These are phyloP conservation scores for Mallotus japonicus DNA, from an alignment of 441 rosid genomes.

Conservation along the genomic window DNA sequence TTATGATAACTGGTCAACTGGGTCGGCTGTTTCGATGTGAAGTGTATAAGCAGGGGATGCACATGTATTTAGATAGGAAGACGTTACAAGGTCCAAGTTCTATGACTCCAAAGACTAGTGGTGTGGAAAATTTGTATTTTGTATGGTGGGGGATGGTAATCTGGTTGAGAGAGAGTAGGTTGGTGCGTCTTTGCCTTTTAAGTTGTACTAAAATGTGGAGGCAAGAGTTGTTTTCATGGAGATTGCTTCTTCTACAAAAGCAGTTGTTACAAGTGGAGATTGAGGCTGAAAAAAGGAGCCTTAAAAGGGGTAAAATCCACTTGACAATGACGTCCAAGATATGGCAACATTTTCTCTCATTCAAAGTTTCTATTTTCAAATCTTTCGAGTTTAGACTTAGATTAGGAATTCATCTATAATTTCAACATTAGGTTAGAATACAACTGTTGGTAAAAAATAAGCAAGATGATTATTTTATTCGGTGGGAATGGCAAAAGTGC, in stretches of 20 bases:
- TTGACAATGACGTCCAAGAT: conserved; percentile 33
- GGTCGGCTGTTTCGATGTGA: too few species aligned
- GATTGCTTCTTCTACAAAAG: conserved; percentile 23
- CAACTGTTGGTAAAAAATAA: neutral
- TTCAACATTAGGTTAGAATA: neutral
- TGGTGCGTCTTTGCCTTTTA: neutral
- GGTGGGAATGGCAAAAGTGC: neutral
- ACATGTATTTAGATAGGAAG: neutral
- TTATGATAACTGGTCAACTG: too few species aligned
- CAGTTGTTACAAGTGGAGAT: too few species aligned
- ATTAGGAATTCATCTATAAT: too few species aligned
- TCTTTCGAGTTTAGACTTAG: neutral
- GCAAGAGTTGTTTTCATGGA: conserved; percentile 31
- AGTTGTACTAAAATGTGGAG: conserved; percentile 23
- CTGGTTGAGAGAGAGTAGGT: neutral
- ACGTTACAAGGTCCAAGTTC: neutral
- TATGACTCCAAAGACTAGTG: neutral
- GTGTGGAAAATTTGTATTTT: neutral
- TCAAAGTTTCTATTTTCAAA: too few species aligned
- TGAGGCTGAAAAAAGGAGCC: too few species aligned
- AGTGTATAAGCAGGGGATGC: neutral
- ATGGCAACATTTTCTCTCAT: neutral
- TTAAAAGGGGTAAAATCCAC: conserved; percentile 12
- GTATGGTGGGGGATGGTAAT: neutral
- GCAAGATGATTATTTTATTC: neutral